Percentiles rank a stretch among this genome's conserved stretches.
These are phyloP conservation scores for Akanthomyces muscarius DNA, from an alignment of 2,329 filamentous ascomycete species.

Conservation along the genomic window DNA sequence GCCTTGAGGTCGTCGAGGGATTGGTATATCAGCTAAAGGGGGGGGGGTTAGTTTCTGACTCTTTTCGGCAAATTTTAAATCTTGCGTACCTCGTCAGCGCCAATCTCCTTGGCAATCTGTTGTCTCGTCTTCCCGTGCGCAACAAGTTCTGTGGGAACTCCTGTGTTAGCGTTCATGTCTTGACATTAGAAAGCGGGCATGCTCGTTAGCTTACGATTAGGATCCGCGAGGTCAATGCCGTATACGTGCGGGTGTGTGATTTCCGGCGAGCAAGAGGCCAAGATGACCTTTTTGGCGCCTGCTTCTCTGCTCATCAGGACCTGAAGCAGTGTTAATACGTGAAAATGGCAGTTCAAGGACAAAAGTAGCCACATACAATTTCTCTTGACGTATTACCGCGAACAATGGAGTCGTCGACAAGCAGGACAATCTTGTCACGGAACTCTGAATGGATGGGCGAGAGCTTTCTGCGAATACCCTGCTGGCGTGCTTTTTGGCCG, in stretches of 20 bases:
- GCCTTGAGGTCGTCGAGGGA: slow-evolving; percentile 71
- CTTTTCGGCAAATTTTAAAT: not conserved
- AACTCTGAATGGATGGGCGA: slow-evolving; percentile 82
- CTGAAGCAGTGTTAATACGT: slow-evolving; percentile 4
- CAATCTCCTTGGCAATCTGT: slow-evolving; percentile 41
- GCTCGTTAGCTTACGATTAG: slow-evolving; percentile 20
- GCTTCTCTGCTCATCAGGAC: slow-evolving; percentile 71
- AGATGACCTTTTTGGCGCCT: slow-evolving; percentile 75
- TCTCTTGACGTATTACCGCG: slow-evolving; percentile 68
- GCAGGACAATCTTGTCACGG: slow-evolving; percentile 68
- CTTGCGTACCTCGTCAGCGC: slow-evolving; percentile 31
- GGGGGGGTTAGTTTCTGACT: not conserved
- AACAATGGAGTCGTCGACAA: slow-evolving; percentile 86
- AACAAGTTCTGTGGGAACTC: slow-evolving; percentile 28
- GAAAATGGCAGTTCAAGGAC: not conserved
- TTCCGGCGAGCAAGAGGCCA: slow-evolving; percentile 73
- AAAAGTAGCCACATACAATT: slow-evolving; percentile 17
- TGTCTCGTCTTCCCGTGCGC: slow-evolving; percentile 34
- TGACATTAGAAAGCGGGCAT: not conserved
- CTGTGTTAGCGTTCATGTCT: not conserved
- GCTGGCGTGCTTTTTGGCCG: slow-evolving; percentile 72
- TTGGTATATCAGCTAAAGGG: slow-evolving; percentile 49
- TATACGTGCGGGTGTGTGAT: slow-evolving; percentile 77
- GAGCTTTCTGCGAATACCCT: slow-evolving; percentile 80
- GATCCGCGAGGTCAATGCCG: slow-evolving; percentile 38